Evolutionary conservation across 2,329 filamentous ascomycete species (phyloP).

Genomic region (Diaporthe sp.): DNA sequence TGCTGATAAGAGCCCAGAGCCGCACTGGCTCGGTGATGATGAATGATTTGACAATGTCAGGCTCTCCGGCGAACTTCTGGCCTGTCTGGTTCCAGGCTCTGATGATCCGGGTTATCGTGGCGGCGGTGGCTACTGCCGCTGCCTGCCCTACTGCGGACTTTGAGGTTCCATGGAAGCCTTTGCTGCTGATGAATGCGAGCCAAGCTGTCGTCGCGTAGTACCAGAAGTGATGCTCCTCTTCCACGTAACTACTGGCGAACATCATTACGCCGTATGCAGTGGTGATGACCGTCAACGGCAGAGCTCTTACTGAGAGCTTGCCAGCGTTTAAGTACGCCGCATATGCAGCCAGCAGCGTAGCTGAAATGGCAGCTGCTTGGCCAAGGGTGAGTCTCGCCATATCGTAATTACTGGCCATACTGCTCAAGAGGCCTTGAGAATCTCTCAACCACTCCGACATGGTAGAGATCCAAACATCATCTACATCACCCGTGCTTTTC

Average conservation of each 20-base stretch:
- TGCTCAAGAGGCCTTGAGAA: constrained; percentile 85
- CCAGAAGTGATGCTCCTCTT: constrained; percentile 99
- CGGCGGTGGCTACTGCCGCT: constrained; percentile 54
- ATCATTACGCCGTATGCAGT: constrained; percentile 84
- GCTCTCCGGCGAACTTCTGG: constrained; percentile 92
- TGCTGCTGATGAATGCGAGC: constrained; percentile 65
- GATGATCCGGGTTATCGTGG: constrained; percentile 73
- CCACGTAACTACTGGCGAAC: constrained; percentile 98
- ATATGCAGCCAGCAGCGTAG: constrained; percentile 54
- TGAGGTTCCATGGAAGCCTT: constrained; percentile 48
- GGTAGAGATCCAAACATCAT: constrained; percentile 53
- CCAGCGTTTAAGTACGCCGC: constrained; percentile 43
- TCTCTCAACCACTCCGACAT: constrained; percentile 72
- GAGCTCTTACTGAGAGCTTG: constrained; percentile 43
- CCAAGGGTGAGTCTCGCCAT: constrained; percentile 69
- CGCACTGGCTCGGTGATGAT: constrained; percentile 71
- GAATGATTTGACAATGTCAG: constrained; percentile 83
- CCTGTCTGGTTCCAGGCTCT: constrained; percentile 96
- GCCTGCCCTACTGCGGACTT: constrained; percentile 42
- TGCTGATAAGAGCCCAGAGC: constrained; percentile 79
- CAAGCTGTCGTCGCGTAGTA: constrained; percentile 87
- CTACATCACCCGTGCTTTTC: constrained; percentile 40
- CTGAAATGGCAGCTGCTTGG: constrained; percentile 47
- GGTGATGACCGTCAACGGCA: constrained; percentile 62
- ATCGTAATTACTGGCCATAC: constrained; percentile 93